Percentiles rank a stretch among this genome's conserved stretches.
Conservation (phyloP, 345 rosid genomes). For the Viola odorata region DNA sequence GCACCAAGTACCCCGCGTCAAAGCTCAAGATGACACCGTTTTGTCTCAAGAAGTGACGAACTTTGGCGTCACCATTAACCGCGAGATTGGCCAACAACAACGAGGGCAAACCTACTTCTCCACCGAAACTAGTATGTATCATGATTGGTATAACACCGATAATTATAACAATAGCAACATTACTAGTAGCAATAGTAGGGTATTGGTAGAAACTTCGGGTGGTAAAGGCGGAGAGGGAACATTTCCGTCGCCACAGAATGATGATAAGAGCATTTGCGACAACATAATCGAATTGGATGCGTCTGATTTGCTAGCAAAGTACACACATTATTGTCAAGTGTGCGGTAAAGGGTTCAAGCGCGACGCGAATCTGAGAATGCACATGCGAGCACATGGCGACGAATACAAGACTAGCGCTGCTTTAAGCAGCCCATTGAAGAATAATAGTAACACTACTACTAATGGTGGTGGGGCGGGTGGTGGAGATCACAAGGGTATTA, state of each 20-base stretch:
- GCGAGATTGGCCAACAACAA: constrained; percentile 20
- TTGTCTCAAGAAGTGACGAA: not conserved
- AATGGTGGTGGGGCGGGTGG: not conserved
- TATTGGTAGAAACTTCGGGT: constrained; percentile 5
- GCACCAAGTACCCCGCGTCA: constrained; percentile 6
- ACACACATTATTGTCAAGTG: constrained; percentile 76
- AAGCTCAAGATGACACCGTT: constrained; percentile 4
- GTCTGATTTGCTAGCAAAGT: constrained; percentile 61
- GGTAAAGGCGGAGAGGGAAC: not conserved
- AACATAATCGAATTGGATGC: constrained; percentile 65
- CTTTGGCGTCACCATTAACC: constrained; percentile 3
- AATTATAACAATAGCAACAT: not conserved
- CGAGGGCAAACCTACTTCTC: constrained; percentile 26
- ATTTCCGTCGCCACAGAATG: constrained; percentile 1
- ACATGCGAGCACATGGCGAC: constrained; percentile 94
- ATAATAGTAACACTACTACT: constrained; percentile 1
- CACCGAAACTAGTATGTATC: constrained; percentile 1
- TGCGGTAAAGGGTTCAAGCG: constrained; percentile 90
- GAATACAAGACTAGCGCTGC: constrained; percentile 72
- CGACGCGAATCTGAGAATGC: constrained; percentile 92
- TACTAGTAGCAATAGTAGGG: not conserved
- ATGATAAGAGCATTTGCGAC: constrained; percentile 1
- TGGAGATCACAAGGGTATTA: not conserved
- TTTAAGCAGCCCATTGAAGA: constrained; percentile 54
- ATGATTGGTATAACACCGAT: constrained; percentile 30